Conservation (phyloP, 1,284 basidiomycete genomes). For the Naganishia liquefaciens region DNA sequence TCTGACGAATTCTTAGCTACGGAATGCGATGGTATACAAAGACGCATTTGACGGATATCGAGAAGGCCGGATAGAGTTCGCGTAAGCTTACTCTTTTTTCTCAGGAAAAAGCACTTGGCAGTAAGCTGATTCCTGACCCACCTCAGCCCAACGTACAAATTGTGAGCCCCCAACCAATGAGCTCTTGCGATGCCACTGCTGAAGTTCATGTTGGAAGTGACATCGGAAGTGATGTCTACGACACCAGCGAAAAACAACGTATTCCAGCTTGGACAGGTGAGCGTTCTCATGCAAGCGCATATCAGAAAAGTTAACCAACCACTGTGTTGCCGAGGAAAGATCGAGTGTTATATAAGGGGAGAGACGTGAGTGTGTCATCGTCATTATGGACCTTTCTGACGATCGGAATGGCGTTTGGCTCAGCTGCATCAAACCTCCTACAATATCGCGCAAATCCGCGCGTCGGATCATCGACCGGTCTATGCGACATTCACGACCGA, state of each 20-base stretch:
- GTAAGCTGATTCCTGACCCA: not conserved
- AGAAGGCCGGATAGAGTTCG: slow-evolving; percentile 83
- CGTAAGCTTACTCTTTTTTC: slow-evolving; percentile 35
- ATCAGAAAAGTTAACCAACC: slow-evolving; percentile 5
- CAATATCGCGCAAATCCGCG: slow-evolving; percentile 71
- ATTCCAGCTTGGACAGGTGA: slow-evolving; percentile 96
- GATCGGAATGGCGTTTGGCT: slow-evolving; percentile 35
- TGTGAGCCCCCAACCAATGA: slow-evolving; percentile 36
- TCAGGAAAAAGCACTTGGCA: not conserved
- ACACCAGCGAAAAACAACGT: slow-evolving; percentile 92
- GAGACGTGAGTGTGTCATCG: slow-evolving; percentile 60
- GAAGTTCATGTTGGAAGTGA: slow-evolving; percentile 44
- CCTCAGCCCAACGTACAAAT: slow-evolving; percentile 55
- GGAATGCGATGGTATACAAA: slow-evolving; percentile 67
- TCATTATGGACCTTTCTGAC: slow-evolving; percentile 12
- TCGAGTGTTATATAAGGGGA: slow-evolving; percentile 83
- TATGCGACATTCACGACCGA: slow-evolving; percentile 78
- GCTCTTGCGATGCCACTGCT: not conserved
- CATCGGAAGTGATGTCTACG: slow-evolving; percentile 73
- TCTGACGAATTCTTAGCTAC: slow-evolving; percentile 59
- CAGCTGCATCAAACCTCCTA: slow-evolving; percentile 52
- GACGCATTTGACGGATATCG: slow-evolving; percentile 79
- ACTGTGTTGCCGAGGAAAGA: slow-evolving; percentile 59
- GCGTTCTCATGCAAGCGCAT: slow-evolving; percentile 34
- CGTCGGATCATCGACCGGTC: slow-evolving; percentile 94